These are phyloP conservation scores for Takashimella koratensis DNA, from an alignment of 1,284 basidiomycete species.

Conservation along the genomic window DNA sequence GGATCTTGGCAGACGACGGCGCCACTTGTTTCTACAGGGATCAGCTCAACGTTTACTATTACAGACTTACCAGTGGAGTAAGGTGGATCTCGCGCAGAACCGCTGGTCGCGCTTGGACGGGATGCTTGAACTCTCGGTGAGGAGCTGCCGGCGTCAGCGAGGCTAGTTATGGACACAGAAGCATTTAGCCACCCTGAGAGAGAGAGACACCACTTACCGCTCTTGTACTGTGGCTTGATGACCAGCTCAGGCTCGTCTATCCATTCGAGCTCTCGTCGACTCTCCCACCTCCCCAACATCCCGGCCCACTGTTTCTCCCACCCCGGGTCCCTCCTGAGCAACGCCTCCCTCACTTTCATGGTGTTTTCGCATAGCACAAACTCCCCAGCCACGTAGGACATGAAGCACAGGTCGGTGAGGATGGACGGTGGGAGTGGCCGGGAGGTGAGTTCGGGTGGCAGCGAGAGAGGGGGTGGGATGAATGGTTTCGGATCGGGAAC, in stretches of 20 bases:
- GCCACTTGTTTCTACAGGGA: neutral
- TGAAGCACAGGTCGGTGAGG: conserved; percentile 41
- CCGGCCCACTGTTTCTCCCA: conserved; percentile 45
- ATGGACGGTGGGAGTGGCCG: conserved; percentile 18
- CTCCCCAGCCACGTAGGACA: conserved; percentile 29
- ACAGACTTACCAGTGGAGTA: conserved; percentile 19
- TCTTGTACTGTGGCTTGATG: neutral
- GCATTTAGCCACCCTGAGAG: neutral
- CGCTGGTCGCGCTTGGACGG: neutral
- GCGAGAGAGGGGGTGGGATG: conserved; percentile 15
- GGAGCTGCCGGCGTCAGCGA: neutral
- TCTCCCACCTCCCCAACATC: conserved; percentile 33
- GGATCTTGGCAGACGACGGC: neutral
- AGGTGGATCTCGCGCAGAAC: conserved; percentile 25
- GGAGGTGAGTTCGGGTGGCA: conserved; percentile 13
- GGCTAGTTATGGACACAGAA: neutral
- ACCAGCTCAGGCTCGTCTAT: conserved; percentile 18
- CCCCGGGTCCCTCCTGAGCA: conserved; percentile 25
- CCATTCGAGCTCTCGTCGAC: conserved; percentile 32
- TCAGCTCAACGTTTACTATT: neutral
- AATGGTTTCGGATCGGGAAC: conserved; percentile 15
- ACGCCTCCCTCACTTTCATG: conserved; percentile 18
- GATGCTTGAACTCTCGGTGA: neutral
- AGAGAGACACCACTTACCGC: neutral
- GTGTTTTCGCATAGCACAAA: conserved; percentile 35